phyloP scores from a whole-genome alignment of 306 rosid species.

The Hippophae rhamnoides region DNA sequence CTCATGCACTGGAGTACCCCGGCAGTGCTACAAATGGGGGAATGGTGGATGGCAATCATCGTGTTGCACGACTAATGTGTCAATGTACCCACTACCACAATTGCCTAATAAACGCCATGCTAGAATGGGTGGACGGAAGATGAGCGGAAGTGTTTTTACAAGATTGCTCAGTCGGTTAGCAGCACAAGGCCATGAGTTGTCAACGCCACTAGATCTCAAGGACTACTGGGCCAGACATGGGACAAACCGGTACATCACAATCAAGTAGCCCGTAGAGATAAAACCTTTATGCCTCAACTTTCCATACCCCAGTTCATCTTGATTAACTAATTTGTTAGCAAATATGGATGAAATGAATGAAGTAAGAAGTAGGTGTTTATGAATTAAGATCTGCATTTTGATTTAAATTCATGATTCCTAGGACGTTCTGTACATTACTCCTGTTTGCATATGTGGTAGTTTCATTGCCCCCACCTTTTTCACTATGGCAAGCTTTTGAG shows the following conservation, averaged over 20 bases:
- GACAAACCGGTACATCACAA: constrained; percentile 91
- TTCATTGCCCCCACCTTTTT: too few species aligned
- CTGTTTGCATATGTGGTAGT: too few species aligned
- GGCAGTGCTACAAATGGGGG: constrained; percentile 99
- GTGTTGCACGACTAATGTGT: constrained; percentile 86
- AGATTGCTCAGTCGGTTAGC: constrained; percentile 88
- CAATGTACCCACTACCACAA: constrained; percentile 88
- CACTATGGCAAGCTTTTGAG: too few species aligned
- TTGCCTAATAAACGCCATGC: constrained; percentile 93
- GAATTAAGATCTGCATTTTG: neutral
- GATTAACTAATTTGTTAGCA: too few species aligned
- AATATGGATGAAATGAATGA: too few species aligned
- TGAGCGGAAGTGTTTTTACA: constrained; percentile 92
- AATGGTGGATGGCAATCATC: constrained; percentile 98
- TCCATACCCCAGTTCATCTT: too few species aligned
- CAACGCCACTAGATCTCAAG: constrained; percentile 71
- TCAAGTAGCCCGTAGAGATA: constrained; percentile 39
- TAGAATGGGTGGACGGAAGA: constrained; percentile 86
- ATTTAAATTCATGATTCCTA: too few species aligned
- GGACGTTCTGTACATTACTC: too few species aligned
- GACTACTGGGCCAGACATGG: constrained; percentile 96
- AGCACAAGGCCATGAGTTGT: constrained; percentile 74
- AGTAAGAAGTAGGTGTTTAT: too few species aligned
- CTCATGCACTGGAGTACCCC: constrained; percentile 73
- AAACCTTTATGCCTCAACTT: too few species aligned